A percentile compares a stretch with the other conserved stretches of the same genome.
Evolutionary conservation across 345 rosid genomes (phyloP).

Genomic region (Populus nigra): DNA sequence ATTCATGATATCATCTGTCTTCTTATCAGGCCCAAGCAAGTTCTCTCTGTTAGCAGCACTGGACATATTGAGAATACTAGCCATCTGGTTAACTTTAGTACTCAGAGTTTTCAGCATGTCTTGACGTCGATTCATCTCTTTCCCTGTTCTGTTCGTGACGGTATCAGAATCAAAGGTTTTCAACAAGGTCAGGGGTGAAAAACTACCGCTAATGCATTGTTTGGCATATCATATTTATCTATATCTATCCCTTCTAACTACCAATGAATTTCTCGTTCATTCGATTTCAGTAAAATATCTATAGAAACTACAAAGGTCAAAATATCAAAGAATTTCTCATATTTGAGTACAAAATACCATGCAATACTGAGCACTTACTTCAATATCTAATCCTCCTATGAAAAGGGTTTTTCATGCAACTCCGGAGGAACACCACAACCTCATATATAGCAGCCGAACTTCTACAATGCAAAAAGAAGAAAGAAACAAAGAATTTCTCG

Average conservation of each 20-base stretch:
- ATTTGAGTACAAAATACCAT: background rate
- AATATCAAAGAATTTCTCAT: background rate
- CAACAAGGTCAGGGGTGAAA: background rate
- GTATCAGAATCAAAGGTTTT: background rate
- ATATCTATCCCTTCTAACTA: background rate
- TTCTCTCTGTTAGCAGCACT: constrained; percentile 77
- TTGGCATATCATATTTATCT: background rate
- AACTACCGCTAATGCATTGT: background rate
- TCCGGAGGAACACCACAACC: background rate
- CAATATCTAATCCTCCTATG: background rate
- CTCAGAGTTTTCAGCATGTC: constrained; percentile 77
- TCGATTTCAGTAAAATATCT: background rate
- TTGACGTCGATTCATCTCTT: constrained; percentile 91
- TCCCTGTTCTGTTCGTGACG: constrained; percentile 65
- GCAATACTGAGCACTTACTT: background rate
- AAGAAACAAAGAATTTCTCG: background rate
- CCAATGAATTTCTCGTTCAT: background rate
- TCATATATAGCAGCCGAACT: background rate
- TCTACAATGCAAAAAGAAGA: background rate
- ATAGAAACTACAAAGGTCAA: no score
- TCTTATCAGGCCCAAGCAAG: constrained; percentile 77
- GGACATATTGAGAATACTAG: constrained; percentile 77
- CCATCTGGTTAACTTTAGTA: constrained; percentile 79
- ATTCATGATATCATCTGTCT: constrained; percentile 52
- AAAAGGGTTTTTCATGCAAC: background rate